These are phyloP conservation scores for Bacterosira constricta DNA, from an alignment of 108 stramenopile genomes.

Conservation along the genomic window DNA sequence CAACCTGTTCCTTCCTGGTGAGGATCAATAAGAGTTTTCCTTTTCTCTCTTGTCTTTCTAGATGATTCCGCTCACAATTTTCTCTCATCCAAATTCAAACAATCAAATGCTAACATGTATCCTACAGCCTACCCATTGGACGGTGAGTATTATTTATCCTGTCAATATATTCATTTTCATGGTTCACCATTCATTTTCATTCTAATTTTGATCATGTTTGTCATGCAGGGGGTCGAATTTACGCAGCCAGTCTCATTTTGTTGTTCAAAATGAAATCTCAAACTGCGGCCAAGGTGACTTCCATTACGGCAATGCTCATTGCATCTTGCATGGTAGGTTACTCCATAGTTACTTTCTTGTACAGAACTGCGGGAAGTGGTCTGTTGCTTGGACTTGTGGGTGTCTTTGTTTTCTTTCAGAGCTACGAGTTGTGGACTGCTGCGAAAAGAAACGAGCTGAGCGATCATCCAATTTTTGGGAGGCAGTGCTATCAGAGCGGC, in stretches of 20 bases:
- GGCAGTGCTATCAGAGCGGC: constrained; percentile 14
- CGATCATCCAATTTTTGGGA: constrained; percentile 38
- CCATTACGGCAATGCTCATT: constrained; percentile 35
- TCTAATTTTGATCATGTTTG: constrained; percentile 33
- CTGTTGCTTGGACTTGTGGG: constrained; percentile 34
- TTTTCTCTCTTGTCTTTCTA: too few relatives aligned
- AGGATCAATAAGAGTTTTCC: too few relatives aligned
- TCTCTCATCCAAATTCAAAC: neutral
- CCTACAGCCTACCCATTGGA: constrained; percentile 25
- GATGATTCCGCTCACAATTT: too few relatives aligned
- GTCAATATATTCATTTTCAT: too few relatives aligned
- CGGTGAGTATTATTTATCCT: too few relatives aligned
- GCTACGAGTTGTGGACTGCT: constrained; percentile 12
- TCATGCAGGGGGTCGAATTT: constrained; percentile 56
- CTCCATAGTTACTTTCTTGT: constrained; percentile 22
- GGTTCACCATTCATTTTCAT: constrained; percentile 30
- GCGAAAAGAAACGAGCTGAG: constrained; percentile 17
- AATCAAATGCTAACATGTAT: neutral
- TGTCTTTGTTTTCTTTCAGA: constrained; percentile 26
- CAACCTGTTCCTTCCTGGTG: constrained; percentile 41
- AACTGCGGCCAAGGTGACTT: constrained; percentile 38
- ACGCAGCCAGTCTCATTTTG: constrained; percentile 41
- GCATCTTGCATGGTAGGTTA: constrained; percentile 22
- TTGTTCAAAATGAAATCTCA: constrained; percentile 15
- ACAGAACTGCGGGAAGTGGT: neutral